Conservation (phyloP, 148 eudicot species). For the Fagopyrum tataricum region DNA sequence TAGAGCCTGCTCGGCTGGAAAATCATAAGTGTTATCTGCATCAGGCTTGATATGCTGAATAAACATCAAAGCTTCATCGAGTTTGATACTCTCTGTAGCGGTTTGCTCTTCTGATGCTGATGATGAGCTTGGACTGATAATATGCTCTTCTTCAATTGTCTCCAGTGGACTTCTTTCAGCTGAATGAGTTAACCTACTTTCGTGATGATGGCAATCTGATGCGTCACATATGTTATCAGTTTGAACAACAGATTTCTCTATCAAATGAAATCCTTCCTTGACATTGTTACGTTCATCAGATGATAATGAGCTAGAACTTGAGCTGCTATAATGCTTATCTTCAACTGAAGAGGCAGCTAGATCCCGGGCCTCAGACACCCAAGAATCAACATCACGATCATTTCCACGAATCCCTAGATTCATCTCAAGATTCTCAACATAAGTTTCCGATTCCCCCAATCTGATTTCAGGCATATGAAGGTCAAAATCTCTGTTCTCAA, state of each 20-base stretch:
- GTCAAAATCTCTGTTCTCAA: constrained; percentile 17
- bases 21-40: constrained; percentile 9
- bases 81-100: constrained; percentile 2
- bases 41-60: not conserved
- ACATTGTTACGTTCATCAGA: constrained; percentile 15
- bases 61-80: not conserved
- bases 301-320: constrained; percentile 21
- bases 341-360: constrained; percentile 13
- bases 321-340: constrained; percentile 17
- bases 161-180: constrained; percentile 12
- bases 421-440: constrained; percentile 15
- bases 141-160: constrained; percentile 11
- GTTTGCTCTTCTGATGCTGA: constrained; percentile 3
- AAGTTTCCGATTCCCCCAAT: constrained; percentile 16
- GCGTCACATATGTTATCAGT: constrained; percentile 8
- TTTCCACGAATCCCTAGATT: constrained; percentile 11
- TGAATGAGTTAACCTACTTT: not conserved
- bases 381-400: constrained; percentile 15
- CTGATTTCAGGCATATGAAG: constrained; percentile 20
- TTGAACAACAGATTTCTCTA: constrained; percentile 12
- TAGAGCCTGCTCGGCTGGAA: constrained; percentile 7
- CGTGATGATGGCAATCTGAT: constrained; percentile 13
- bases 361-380: constrained; percentile 17
- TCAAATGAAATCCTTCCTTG: constrained; percentile 18
- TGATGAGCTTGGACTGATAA: constrained; percentile 13